These are phyloP conservation scores for Luvunga scandens DNA, from an alignment of 345 rosid genomes.

Conservation along the genomic window DNA sequence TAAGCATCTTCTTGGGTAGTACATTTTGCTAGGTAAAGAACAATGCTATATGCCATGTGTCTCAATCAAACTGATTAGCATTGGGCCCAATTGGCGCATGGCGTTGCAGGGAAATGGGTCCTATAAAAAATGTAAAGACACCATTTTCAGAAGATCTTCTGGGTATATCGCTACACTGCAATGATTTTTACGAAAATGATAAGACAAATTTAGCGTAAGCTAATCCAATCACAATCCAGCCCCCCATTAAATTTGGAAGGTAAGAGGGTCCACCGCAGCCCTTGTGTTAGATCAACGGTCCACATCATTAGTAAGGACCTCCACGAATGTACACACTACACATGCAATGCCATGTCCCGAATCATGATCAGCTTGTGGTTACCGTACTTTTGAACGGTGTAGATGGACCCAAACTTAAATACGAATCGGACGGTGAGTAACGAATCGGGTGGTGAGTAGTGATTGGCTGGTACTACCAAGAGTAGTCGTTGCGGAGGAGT, in stretches of 20 bases:
- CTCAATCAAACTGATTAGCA: background rate
- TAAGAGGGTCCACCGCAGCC: background rate
- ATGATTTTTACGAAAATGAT: background rate
- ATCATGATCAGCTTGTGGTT: background rate
- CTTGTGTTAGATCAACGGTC: slow-evolving; percentile 10
- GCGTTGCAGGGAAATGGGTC: slow-evolving; percentile 8
- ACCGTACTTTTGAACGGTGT: background rate
- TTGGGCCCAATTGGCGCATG: background rate
- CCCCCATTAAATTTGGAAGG: slow-evolving; percentile 3
- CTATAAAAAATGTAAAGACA: background rate
- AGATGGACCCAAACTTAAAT: background rate
- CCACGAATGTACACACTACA: background rate
- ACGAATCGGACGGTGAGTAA: background rate
- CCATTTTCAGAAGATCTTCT: background rate
- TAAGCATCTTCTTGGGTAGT: background rate
- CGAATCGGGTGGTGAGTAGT: background rate
- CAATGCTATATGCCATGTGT: background rate
- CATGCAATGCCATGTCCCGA: background rate
- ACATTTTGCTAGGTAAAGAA: background rate
- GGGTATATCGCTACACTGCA: too few relatives aligned
- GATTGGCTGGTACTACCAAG: background rate
- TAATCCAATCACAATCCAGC: slow-evolving; percentile 5
- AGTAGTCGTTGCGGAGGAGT: background rate
- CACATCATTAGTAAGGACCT: background rate
- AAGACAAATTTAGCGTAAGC: slow-evolving; percentile 9